These are phyloP conservation scores for Madurella mycetomatis DNA, from an alignment of 2,329 filamentous ascomycete species.

Conservation along the genomic window DNA sequence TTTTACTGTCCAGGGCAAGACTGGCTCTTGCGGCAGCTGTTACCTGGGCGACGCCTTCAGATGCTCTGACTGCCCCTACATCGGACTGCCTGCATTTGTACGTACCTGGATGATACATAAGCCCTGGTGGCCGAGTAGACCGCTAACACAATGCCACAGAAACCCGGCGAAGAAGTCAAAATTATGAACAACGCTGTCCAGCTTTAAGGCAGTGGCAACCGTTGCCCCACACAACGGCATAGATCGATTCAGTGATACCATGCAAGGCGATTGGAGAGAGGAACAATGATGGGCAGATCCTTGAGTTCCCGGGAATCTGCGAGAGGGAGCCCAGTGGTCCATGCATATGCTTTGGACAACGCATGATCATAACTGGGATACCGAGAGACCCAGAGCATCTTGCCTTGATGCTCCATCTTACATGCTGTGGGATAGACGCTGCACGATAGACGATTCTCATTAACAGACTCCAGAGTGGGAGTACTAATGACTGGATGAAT, in stretches of 20 bases:
- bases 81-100: conserved; percentile 82
- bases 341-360: no score
- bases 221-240: conserved; percentile 1
- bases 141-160: conserved; percentile 35
- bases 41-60: conserved; percentile 86
- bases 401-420: no score
- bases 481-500: no score
- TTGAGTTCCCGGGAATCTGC: no score
- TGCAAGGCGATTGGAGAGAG: neutral
- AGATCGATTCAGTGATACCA: neutral
- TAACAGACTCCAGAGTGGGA: no score
- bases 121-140: neutral
- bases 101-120: neutral
- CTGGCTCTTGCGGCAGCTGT: conserved; percentile 91
- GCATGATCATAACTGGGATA: no score
- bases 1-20: conserved; percentile 96
- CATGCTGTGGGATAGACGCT: no score
- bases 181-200: conserved; percentile 69
- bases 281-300: no score
- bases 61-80: conserved; percentile 69
- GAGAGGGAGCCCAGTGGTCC: no score
- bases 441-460: no score
- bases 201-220: conserved; percentile 14
- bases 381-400: no score
- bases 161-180: conserved; percentile 90